Evolutionary conservation across 495 filamentous ascomycete species (phyloP).

Genomic region (Pseudoneurospora amorphoporcata): DNA sequence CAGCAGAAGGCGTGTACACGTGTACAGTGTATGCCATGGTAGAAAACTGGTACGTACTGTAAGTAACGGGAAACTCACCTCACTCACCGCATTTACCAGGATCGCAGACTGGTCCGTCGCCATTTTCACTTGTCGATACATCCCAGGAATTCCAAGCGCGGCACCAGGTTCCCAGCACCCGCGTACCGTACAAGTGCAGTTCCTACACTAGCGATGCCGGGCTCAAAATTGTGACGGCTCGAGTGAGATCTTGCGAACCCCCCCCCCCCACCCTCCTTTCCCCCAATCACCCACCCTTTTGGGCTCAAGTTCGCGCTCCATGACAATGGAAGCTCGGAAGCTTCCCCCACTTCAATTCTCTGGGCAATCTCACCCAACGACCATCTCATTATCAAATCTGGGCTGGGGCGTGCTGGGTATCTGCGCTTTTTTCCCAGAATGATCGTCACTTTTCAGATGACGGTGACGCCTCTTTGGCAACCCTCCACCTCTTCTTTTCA

Average conservation of each 20-base stretch:
- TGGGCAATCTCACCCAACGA: neutral
- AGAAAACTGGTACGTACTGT: neutral
- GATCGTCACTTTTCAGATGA: neutral
- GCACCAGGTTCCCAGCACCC: neutral
- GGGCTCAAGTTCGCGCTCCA: neutral
- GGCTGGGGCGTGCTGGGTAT: neutral
- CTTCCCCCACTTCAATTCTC: neutral
- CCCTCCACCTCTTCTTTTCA: neutral
- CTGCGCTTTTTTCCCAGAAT: neutral
- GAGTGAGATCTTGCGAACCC: neutral
- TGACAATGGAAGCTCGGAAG: neutral
- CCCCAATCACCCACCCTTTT: neutral
- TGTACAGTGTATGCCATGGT: neutral
- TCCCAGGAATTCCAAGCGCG: neutral
- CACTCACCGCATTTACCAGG: neutral
- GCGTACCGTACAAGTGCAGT: neutral
- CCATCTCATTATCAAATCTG: neutral
- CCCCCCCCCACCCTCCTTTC: neutral
- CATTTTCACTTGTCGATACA: neutral
- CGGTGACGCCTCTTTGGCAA: neutral
- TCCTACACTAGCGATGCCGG: neutral
- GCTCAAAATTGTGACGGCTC: neutral
- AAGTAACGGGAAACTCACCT: neutral
- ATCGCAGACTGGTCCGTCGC: neutral
- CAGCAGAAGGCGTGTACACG: neutral